These are phyloP conservation scores for Delphinella strobiligena DNA, from an alignment of 2,329 filamentous ascomycete species.

Conservation along the genomic window DNA sequence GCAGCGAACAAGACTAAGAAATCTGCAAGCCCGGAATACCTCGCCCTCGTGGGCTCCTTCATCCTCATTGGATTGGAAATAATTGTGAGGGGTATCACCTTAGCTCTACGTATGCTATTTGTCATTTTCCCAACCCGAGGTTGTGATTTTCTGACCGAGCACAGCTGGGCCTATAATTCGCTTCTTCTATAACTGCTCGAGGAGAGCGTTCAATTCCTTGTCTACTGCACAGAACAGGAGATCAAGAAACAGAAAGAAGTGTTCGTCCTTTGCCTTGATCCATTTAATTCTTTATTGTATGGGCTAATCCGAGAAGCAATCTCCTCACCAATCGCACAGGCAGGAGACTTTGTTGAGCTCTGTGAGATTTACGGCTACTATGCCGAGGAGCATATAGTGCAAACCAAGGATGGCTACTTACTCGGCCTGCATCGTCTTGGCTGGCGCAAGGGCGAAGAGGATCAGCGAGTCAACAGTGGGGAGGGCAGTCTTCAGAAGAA, in stretches of 20 bases:
- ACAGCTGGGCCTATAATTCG: constrained; percentile 66
- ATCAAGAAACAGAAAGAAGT: constrained; percentile 55
- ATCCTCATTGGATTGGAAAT: constrained; percentile 71
- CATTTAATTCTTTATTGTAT: not conserved
- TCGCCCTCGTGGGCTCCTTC: constrained; percentile 75
- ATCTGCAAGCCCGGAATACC: constrained; percentile 53
- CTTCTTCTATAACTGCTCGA: constrained; percentile 72
- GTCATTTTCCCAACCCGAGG: too few species aligned
- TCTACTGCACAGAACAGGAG: constrained; percentile 57
- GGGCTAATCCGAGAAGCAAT: constrained; percentile 10
- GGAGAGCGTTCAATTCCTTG: constrained; percentile 68
- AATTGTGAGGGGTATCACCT: constrained; percentile 71
- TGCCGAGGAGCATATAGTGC: constrained; percentile 90
- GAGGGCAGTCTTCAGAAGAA: constrained; percentile 60
- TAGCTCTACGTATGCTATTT: constrained; percentile 78
- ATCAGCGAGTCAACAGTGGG: constrained; percentile 63
- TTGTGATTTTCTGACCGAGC: constrained; percentile 13
- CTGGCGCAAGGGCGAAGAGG: constrained; percentile 71
- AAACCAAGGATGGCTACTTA: constrained; percentile 87
- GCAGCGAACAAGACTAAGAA: too few species aligned
- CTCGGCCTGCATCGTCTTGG: constrained; percentile 80
- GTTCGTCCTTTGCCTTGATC: constrained; percentile 23
- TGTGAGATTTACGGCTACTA: constrained; percentile 85
- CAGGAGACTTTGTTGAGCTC: constrained; percentile 87
- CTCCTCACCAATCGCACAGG: constrained; percentile 57